Conservation (phyloP, 75 land plant genomes). For the Selaginella tamariscina region DNA sequence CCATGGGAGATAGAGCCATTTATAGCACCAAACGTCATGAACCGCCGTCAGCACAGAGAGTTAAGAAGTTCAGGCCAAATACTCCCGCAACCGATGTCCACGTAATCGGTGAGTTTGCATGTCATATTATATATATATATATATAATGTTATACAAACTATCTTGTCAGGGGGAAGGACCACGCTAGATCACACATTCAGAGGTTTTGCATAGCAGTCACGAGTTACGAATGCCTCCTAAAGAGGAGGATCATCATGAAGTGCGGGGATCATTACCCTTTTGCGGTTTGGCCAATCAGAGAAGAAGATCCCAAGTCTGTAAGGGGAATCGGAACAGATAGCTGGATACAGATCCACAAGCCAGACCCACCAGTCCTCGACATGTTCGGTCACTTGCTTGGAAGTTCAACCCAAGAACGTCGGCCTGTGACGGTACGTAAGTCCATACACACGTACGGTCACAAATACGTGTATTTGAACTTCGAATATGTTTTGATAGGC, state of each 20-base stretch:
- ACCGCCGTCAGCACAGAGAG: not conserved
- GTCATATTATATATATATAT: too few relatives aligned
- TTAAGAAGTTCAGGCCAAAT: not conserved
- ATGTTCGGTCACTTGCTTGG: not conserved
- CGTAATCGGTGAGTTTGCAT: too few relatives aligned
- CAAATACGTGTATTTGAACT: too few relatives aligned
- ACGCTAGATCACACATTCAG: too few relatives aligned
- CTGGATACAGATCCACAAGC: not conserved
- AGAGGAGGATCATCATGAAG: not conserved
- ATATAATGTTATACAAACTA: too few relatives aligned
- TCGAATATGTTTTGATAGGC: too few relatives aligned
- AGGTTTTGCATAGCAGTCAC: not conserved
- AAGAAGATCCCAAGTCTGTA: not conserved
- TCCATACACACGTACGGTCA: too few relatives aligned
- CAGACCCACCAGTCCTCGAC: not conserved
- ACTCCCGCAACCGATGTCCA: not conserved
- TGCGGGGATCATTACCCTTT: not conserved
- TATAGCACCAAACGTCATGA: slow-evolving; percentile 7
- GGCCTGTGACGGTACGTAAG: too few relatives aligned
- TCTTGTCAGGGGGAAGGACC: too few relatives aligned
- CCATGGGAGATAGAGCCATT: slow-evolving; percentile 10
- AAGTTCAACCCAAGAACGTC: not conserved
- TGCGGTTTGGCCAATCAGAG: not conserved
- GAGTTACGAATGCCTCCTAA: not conserved
- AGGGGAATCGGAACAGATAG: too few relatives aligned